Evolutionary conservation across 2,329 filamentous ascomycete genomes (phyloP).

Genomic region (Bipolaris sorokiniana): DNA sequence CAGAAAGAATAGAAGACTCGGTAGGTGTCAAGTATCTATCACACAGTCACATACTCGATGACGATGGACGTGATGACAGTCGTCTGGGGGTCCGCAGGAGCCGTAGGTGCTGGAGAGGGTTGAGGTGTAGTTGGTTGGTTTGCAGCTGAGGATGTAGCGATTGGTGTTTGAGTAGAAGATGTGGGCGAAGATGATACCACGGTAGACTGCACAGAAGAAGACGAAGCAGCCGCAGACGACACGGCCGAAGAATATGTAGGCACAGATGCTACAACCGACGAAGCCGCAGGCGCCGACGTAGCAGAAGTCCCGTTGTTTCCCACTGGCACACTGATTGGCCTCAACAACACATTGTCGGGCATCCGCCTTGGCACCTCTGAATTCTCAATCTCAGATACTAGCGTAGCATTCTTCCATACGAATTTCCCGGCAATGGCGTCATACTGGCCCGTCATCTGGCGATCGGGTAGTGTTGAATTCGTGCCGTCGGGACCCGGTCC

Average conservation of each 20-base stretch:
- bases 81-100: constrained; percentile 15
- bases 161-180: not conserved
- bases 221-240: not conserved
- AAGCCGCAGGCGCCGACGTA: not conserved
- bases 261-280: not conserved
- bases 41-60: constrained; percentile 26
- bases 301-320: constrained; percentile 11
- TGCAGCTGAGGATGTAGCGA: not conserved
- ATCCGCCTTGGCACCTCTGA: not conserved
- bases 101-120: constrained; percentile 2
- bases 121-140: too few relatives aligned
- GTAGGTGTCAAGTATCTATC: not conserved
- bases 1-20: too few relatives aligned
- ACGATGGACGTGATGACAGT: constrained; percentile 24
- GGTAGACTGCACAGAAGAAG: not conserved
- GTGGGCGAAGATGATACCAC: not conserved
- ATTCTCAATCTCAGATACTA: constrained; percentile 3
- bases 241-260: not conserved
- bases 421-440: constrained; percentile 19
- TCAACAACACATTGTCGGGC: constrained; percentile 3
- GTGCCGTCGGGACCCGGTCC: constrained; percentile 24
- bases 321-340: constrained; percentile 15
- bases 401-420: constrained; percentile 25
- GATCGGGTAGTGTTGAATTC: constrained; percentile 20
- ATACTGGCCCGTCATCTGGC: constrained; percentile 17